These are phyloP conservation scores for Fusarium protoensiforme DNA, from an alignment of 2,329 filamentous ascomycete genomes.

Conservation along the genomic window DNA sequence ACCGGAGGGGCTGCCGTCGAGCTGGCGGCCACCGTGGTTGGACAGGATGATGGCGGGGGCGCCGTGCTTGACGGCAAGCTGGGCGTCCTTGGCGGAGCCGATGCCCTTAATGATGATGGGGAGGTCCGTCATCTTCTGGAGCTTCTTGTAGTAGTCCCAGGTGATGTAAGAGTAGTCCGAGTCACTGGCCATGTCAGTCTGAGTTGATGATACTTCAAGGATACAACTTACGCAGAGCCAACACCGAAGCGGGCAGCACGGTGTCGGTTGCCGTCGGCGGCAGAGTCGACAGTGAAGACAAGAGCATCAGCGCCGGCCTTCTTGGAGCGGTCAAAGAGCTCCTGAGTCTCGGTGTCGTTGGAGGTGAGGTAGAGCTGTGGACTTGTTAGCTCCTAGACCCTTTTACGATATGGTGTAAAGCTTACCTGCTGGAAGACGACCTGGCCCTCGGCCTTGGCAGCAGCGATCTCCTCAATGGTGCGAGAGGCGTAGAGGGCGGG, in stretches of 20 bases:
- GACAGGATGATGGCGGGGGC: conserved; percentile 52
- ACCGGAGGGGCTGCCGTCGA: conserved; percentile 52
- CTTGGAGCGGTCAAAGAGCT: conserved; percentile 46
- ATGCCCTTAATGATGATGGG: conserved; percentile 56
- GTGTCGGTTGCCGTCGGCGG: conserved; percentile 53
- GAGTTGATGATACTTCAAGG: background rate
- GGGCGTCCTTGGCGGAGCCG: conserved; percentile 50
- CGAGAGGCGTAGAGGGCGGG: conserved; percentile 48
- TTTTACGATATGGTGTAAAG: background rate
- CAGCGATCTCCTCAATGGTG: conserved; percentile 52
- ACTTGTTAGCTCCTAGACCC: background rate
- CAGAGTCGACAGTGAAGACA: conserved; percentile 54
- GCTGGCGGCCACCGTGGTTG: conserved; percentile 57
- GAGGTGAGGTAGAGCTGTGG: conserved; percentile 39
- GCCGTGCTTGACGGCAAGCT: conserved; percentile 47
- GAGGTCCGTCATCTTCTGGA: conserved; percentile 50
- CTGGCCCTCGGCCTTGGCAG: conserved; percentile 50
- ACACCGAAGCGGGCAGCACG: conserved; percentile 53
- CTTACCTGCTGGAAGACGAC: conserved; percentile 52
- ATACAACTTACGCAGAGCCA: conserved; percentile 46
- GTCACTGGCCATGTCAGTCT: conserved; percentile 21
- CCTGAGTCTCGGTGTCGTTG: conserved; percentile 49
- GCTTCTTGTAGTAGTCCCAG: conserved; percentile 52
- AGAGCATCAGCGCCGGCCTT: conserved; percentile 50
- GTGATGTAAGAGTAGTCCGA: conserved; percentile 41